Percentiles rank a stretch among this genome's conserved stretches.
phyloP scores from a whole-genome alignment of 371 early-diverging fungal species.

The Mucor indicus region DNA sequence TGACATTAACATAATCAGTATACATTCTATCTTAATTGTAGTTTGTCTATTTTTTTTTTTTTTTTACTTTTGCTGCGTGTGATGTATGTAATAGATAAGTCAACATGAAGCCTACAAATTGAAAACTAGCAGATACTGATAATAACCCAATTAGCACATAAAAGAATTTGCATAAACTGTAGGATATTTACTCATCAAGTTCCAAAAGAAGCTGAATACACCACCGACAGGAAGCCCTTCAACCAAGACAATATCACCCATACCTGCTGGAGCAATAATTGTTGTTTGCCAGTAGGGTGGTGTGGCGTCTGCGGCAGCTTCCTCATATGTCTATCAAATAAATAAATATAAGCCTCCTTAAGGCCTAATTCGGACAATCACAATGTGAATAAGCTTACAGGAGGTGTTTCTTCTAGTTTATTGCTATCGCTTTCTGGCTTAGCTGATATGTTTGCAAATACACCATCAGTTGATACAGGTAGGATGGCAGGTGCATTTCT shows the following conservation, averaged over 20 bases:
- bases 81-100: conserved; percentile 67
- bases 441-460: conserved; percentile 62
- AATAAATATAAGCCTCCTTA: not conserved
- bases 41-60: not conserved
- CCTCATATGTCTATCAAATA: conserved; percentile 53
- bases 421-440: conserved; percentile 47
- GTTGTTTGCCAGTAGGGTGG: conserved; percentile 66
- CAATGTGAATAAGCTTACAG: conserved; percentile 22
- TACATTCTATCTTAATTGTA: not conserved
- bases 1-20: not conserved
- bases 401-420: conserved; percentile 40
- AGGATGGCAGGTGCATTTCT: conserved; percentile 13
- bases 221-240: conserved; percentile 67
- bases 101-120: conserved; percentile 69
- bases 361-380: too few species aligned
- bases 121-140: conserved; percentile 68
- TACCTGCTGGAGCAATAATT: conserved; percentile 52
- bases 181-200: conserved; percentile 46
- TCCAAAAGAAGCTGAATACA: conserved; percentile 59
- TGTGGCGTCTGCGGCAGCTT: conserved; percentile 58
- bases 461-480: conserved; percentile 52
- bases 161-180: not conserved
- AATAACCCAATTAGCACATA: not conserved
- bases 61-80: conserved; percentile 61
- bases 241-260: conserved; percentile 57